Evolutionary conservation across 2,329 filamentous ascomycete genomes (phyloP), one percentile per base, ranked within the genome.

Genomic region (Simplicillium aogashimaense): DNA sequence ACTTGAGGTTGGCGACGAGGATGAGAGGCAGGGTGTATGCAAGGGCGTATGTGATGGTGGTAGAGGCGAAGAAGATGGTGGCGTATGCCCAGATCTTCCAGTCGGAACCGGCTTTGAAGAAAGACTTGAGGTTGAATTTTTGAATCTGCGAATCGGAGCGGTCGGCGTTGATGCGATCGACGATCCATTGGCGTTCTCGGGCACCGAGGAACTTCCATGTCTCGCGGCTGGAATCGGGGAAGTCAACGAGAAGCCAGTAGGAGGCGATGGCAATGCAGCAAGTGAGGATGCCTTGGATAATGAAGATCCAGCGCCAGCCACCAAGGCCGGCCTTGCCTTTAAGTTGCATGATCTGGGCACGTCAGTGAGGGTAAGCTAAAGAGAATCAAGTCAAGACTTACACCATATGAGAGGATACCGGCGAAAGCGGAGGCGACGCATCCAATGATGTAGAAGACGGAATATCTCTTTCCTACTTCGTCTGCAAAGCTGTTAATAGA

Each of bases 11-110:
- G 29, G 50, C 50, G 37, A 65, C 59, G 12, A 94, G 74, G 50
- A 92, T 85, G 51, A 89, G 76, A 7, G 86, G 85, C 4, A 89
- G 62, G 54, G 89, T 90, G 58, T 84, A 90, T 2, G 83, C 81
- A 8, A 92, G 72, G 0, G 84, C 78, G 55, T 92, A 92, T 2
- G 73, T 72, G 38, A 85, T 74, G 10, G 83, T 84, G 1, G 84
- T 87, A 2, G 76, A 74, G 57, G 76, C 76, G 63, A 78, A 76
- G 53, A 74, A 75, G 49, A 80, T 67, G 48, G 78, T 49, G 40
- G 69, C 75, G 49, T 78, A 82, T 0, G 58, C 67, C 79, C 79
- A 83, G 42, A 81, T 64, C 55, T 74, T 75, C 64, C 62, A 68
- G 59, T 80, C 72, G 2, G 52, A 43, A 1, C 64, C 70, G 16